Base-by-base conservation (phyloP, 345 rosid genomes). In the Murraya paniculata region DNA sequence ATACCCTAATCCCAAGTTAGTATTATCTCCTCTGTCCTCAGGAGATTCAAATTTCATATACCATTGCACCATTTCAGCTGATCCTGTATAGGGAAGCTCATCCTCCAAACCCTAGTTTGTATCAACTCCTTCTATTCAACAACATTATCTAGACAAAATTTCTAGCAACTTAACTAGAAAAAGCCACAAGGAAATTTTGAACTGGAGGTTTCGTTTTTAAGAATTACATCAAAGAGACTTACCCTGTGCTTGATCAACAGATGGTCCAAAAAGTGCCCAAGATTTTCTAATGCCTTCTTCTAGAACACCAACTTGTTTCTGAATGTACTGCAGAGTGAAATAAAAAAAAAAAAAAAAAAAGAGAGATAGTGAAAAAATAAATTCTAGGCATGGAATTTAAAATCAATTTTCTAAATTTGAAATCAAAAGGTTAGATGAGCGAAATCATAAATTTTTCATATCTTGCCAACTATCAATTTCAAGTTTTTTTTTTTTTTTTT, bases 261-360 rank as follows among this genome's bases (percentile, higher is more conserved):
- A 84, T 50, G 88, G 79, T 84, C 83, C 70, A 65, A 88, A 88
- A 74, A 77, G 77, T 50, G 86, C 88, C 96, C 97, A 93, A 66
- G 90, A 88, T 80, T 91, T 92, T 83, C 92, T 88, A 71, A 95
- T 91, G 74, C 91, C 91, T 72, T 87, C 91, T 87, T 93, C 98
- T 72, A 90, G 88, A 69, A 82, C 77, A 81, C 85, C 78, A 72
- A 89, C 78, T 81, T 95, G 94, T 77, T 89, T 93, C 89, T 90
- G 92, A 66, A 92, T 89, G 79, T 87, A 95, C 99, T 95, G 93
- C 82, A 88, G 48, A 66, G 71, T 13, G 76, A 73, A 77, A 28
- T 60, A 69, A 71, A 75, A 39, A 62, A 14, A 16, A n/a, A n/a
- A n/a, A n/a, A n/a, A n/a, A n/a, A n/a, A n/a, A n/a, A n/a, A n/a